A percentile compares a stretch with the other conserved stretches of the same genome.
These are phyloP conservation scores for Ceratocystis variospora DNA, from an alignment of 2,329 filamentous ascomycete species.

Conservation along the genomic window DNA sequence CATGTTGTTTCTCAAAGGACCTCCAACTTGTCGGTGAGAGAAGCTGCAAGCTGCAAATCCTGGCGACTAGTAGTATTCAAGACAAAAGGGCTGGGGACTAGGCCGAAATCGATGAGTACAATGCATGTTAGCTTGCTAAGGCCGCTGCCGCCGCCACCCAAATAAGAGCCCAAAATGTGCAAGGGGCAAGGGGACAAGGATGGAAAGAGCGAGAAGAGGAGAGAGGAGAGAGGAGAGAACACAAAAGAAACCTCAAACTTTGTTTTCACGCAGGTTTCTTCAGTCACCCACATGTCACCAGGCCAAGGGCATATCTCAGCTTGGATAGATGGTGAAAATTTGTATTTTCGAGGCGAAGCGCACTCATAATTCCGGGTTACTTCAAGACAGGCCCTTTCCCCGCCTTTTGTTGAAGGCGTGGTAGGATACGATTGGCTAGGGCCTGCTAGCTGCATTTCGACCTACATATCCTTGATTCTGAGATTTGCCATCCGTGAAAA, in stretches of 20 bases:
- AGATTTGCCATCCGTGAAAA: constrained; percentile 5
- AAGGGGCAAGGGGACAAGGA: not conserved
- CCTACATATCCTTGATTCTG: not conserved
- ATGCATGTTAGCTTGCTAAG: not conserved
- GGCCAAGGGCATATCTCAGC: not conserved
- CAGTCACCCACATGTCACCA: not conserved
- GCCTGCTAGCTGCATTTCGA: not conserved
- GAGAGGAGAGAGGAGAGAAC: not conserved
- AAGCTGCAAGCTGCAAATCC: not conserved
- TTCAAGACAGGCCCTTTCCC: not conserved
- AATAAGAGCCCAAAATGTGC: constrained; percentile 3
- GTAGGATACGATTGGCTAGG: not conserved
- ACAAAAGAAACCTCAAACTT: not conserved
- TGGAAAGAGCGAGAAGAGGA: not conserved
- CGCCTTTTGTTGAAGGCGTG: not conserved
- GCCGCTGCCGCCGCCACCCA: constrained; percentile 2
- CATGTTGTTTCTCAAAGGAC: not conserved
- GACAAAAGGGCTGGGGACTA: constrained; percentile 8
- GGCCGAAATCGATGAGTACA: constrained; percentile 6
- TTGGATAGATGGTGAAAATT: not conserved
- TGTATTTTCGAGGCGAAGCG: not conserved
- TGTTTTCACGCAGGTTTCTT: not conserved
- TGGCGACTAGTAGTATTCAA: no score
- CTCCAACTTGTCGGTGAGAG: not conserved
- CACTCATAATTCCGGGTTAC: not conserved